Evolutionary conservation across 176 grass and related monocot genomes (phyloP), one percentile per base, ranked within the genome.

Genomic region (Ensete ventricosum): DNA sequence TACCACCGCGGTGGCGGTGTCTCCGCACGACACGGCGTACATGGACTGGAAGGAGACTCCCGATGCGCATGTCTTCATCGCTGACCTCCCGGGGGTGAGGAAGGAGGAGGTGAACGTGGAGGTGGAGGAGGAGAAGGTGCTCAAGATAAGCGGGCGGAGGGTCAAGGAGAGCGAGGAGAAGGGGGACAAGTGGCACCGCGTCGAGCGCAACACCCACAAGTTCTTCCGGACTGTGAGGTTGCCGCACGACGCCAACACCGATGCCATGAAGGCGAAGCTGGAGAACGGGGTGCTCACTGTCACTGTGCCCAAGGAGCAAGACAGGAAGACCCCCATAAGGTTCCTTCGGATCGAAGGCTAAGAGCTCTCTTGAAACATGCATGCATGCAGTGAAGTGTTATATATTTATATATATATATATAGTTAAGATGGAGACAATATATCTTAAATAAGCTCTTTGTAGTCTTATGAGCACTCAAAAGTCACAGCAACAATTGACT

Each of bases 191-290:
- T 96, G 92, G 92, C 92, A 96, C 82, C 73, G 82, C 0, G 78
- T 89, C 70, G 93, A 96, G 89, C 82, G 89, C 0, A 82, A 83
- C 16, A 81, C 86, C 62, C 89, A 89, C 57, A 74, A 81, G 78
- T 92, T 96, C 89, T 96, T 87, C 89, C 87, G 93, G 19, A 85
- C 86, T 62, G 83, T 96, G 69, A 78, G 89, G 50, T 83, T 96
- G 23, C 93, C 93, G 14, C 83, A 88, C 51, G 92, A 90, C 77
- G 85, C 80, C 16, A 85, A 92, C 75, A 60, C 92, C 25, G 92
- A 92, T 52, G 67, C 77, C 3, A 63, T 92, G 43, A 73, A 76
- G 22, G 89, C 89, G 7, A 76, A 54, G 71, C 81, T 96, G 22
- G 84, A 96, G 51, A 68, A 52, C 52, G 89, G 93, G 19, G 85